Conservation (phyloP, 345 rosid genomes). For the Isatis tinctoria region DNA sequence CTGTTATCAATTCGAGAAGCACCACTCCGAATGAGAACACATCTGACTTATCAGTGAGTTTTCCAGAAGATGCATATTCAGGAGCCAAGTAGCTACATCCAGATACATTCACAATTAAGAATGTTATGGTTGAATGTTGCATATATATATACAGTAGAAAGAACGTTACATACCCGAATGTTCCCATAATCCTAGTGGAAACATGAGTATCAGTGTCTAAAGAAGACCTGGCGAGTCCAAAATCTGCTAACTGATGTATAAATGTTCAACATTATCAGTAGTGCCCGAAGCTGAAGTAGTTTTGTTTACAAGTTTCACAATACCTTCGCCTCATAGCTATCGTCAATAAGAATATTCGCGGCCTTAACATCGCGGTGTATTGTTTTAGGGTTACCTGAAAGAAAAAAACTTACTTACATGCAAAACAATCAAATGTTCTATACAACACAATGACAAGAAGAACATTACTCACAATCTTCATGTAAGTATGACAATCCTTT, state of each 20-base stretch:
- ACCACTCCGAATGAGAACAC: slow-evolving; percentile 88
- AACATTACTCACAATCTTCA: slow-evolving; percentile 73
- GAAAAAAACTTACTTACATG: not conserved
- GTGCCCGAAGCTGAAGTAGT: not conserved
- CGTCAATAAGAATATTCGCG: slow-evolving; percentile 73
- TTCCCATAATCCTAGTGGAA: slow-evolving; percentile 92
- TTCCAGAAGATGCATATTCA: slow-evolving; percentile 84
- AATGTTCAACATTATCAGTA: not conserved
- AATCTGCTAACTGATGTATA: slow-evolving; percentile 73
- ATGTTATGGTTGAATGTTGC: not conserved
- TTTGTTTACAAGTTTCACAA: not conserved
- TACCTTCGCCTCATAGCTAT: slow-evolving; percentile 76
- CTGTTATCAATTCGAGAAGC: slow-evolving; percentile 83
- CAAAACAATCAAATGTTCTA: not conserved
- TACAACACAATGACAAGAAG: not conserved
- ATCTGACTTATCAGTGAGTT: slow-evolving; percentile 84
- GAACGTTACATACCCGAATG: slow-evolving; percentile 64
- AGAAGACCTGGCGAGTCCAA: slow-evolving; percentile 74
- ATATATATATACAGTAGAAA: not conserved
- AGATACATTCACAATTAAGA: slow-evolving; percentile 4
- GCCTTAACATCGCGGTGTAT: slow-evolving; percentile 90
- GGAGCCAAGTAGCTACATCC: slow-evolving; percentile 78
- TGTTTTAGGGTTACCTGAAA: slow-evolving; percentile 71
- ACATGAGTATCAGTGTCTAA: slow-evolving; percentile 78
- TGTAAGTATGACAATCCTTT: slow-evolving; percentile 87